Percentiles rank a stretch among this genome's conserved stretches.
Evolutionary conservation across 139 green algal genomes (phyloP).

Genomic region (Chlorokybus atmophyticus): DNA sequence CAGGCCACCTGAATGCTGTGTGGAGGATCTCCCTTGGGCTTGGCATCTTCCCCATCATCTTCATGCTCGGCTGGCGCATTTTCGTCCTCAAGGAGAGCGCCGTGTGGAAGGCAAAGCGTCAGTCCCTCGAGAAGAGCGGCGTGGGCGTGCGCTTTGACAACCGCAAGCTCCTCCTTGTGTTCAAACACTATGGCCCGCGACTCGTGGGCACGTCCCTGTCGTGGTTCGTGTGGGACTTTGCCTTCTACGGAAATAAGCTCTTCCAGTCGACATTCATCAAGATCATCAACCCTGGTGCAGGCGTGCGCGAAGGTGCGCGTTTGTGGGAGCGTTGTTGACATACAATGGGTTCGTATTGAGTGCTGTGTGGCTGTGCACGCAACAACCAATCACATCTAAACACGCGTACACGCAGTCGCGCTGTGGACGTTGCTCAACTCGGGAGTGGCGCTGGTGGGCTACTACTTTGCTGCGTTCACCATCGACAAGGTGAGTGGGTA

Average conservation of each 20-base stretch:
- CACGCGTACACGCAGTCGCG: constrained; percentile 24
- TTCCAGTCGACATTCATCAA: constrained; percentile 30
- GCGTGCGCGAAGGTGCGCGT: too few relatives aligned
- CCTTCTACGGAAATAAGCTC: constrained; percentile 65
- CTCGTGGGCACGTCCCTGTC: constrained; percentile 20
- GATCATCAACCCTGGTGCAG: too few relatives aligned
- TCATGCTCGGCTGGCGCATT: constrained; percentile 32
- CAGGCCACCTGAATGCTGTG: background rate
- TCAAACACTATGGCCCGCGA: constrained; percentile 23
- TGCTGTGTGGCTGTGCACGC: too few relatives aligned
- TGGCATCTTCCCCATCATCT: constrained; percentile 19
- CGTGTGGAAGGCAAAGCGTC: constrained; percentile 21
- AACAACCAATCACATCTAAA: too few relatives aligned
- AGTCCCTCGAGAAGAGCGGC: background rate
- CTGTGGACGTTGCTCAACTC: constrained; percentile 60
- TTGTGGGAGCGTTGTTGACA: too few relatives aligned
- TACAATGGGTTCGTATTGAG: too few relatives aligned
- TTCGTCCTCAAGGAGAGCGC: constrained; percentile 29
- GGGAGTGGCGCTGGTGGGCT: constrained; percentile 40
- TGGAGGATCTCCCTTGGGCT: constrained; percentile 31
- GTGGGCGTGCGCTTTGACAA: background rate
- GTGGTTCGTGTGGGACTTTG: constrained; percentile 41
- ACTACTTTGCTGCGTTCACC: constrained; percentile 45
- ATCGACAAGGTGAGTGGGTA: constrained; percentile 47
- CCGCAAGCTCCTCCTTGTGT: background rate